Percentiles rank a stretch among this genome's conserved stretches.
Evolutionary conservation across 305 asterid species (phyloP).

Genomic region (Solanum hybrid): DNA sequence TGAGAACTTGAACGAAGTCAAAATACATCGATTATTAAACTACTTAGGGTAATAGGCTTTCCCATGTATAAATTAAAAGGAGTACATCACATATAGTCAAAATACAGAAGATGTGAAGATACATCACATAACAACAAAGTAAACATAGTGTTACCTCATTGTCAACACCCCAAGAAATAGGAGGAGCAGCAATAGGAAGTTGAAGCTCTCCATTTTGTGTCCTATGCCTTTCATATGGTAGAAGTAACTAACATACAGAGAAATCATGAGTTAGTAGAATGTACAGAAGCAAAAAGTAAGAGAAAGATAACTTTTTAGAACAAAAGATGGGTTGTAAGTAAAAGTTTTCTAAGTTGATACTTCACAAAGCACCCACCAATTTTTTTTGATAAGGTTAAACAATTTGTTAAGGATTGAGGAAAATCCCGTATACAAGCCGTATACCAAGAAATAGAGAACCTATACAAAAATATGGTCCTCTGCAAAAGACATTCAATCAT

Average conservation of each 20-base stretch:
- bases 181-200: conserved; percentile 33
- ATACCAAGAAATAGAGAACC: background rate
- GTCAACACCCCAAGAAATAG: conserved; percentile 45
- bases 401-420: background rate
- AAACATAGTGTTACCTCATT: conserved; percentile 42
- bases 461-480: background rate
- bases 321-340: background rate
- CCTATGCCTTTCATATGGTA: conserved; percentile 71
- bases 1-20: background rate
- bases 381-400: background rate
- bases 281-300: background rate
- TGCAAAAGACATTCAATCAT: background rate
- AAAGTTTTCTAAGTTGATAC: background rate
- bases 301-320: background rate
- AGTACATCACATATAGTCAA: background rate
- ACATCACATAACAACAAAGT: background rate
- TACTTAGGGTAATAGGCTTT: background rate
- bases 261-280: background rate
- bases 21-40: background rate
- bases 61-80: background rate
- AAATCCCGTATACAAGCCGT: background rate
- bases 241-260: conserved; percentile 47
- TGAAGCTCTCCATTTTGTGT: conserved; percentile 59
- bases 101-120: background rate
- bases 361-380: background rate